phyloP scores from a whole-genome alignment of 2,329 filamentous ascomycete species.

The Sporothrix brunneoviolacea region DNA sequence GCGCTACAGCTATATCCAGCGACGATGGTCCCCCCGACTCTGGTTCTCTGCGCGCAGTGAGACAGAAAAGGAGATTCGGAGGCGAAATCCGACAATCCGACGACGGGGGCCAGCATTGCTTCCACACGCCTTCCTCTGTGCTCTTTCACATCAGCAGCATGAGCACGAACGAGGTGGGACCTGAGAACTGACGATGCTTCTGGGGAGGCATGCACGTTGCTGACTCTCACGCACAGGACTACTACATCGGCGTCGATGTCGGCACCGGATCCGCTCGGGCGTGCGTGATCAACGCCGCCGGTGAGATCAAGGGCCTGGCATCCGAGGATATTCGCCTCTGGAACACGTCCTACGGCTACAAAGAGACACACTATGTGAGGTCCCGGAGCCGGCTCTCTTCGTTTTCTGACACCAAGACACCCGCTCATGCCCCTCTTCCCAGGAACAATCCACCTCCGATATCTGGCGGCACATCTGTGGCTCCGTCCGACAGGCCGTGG shows the following conservation, averaged over 20 bases:
- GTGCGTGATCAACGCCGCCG: conserved; percentile 87
- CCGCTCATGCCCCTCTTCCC: neutral
- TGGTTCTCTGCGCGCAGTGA: no score
- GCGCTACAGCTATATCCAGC: no score
- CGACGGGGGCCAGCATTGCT: no score
- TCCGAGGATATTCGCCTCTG: conserved; percentile 73
- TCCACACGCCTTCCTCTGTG: no score
- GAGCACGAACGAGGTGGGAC: no score
- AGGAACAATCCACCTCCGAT: conserved; percentile 96
- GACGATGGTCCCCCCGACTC: no score
- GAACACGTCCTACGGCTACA: conserved; percentile 66
- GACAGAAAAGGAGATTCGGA: no score
- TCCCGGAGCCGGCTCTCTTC: neutral
- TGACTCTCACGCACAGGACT: conserved; percentile 34
- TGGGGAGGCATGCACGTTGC: neutral
- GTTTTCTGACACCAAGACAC: no score
- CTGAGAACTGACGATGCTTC: no score
- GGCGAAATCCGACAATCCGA: no score
- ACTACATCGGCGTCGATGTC: conserved; percentile 84
- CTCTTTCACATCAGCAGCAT: no score
- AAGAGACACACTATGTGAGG: conserved; percentile 52
- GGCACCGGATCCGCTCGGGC: conserved; percentile 92
- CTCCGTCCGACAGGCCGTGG: conserved; percentile 75
- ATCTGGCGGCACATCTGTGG: conserved; percentile 95
- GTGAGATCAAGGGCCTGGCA: conserved; percentile 75